phyloP scores from a whole-genome alignment of 129 eudicot species.

The Saussurea involucrata region DNA sequence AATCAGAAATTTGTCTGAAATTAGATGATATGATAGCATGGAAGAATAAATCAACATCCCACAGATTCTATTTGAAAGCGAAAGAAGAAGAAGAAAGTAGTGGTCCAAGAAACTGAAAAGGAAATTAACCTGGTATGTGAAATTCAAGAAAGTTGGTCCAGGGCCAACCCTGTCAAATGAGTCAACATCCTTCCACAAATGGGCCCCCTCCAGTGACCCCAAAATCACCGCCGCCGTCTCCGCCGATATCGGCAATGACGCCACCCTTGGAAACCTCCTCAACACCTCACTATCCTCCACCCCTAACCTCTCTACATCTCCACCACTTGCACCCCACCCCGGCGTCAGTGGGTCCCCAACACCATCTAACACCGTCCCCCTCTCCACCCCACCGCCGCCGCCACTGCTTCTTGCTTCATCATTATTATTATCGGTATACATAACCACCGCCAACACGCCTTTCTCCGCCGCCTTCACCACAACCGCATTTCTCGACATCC shows the following conservation, averaged over 20 bases:
- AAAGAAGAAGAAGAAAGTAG: not conserved
- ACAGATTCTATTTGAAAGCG: constrained; percentile 17
- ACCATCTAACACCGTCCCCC: constrained; percentile 85
- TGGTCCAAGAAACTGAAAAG: constrained; percentile 12
- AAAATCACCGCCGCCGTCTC: constrained; percentile 56
- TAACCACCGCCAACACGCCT: constrained; percentile 77
- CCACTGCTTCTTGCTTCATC: too few species aligned
- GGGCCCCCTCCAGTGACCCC: constrained; percentile 55
- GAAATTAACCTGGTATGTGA: constrained; percentile 55
- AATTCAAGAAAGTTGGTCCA: constrained; percentile 73
- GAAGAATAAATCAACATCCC: constrained; percentile 1
- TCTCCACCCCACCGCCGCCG: constrained; percentile 60
- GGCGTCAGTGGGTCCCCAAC: constrained; percentile 86
- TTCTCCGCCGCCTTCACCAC: constrained; percentile 62
- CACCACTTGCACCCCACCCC: constrained; percentile 61
- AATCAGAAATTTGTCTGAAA: not conserved
- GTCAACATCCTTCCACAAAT: constrained; percentile 35
- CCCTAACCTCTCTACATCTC: constrained; percentile 49
- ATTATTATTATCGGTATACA: too few species aligned
- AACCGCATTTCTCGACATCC: constrained; percentile 63
- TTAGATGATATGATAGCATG: not conserved
- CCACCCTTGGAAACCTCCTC: constrained; percentile 53
- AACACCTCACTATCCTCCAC: constrained; percentile 39
- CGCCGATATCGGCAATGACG: constrained; percentile 74
- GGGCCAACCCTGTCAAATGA: constrained; percentile 53